Base-by-base conservation (phyloP, 306 rosid genomes). In the Benincasa hispida region DNA sequence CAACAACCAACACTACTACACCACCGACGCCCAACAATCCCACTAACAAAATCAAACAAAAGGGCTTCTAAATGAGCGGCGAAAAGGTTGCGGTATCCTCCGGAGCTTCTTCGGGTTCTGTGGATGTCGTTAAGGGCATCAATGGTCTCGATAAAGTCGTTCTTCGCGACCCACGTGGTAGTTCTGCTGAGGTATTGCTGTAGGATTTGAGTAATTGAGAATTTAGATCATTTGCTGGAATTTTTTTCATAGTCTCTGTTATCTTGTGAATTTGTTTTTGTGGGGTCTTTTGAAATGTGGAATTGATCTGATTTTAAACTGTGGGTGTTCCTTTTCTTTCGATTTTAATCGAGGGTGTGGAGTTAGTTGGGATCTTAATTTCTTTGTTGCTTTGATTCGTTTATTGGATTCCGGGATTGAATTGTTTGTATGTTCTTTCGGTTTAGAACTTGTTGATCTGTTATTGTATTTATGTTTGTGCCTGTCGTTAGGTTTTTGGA, bases 81-180 rank as follows among this genome's bases (percentile, higher is more conserved):
- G 76, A 72, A 8, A 72, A 27, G 76, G 18, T 48, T 72, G 10
- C 59, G 45, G 27, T 45, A 24, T 28, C 76, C 13, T 27, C 76
- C 14, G 75, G 56, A 30, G 60, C 78, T 57, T 75, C 78, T 35
- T 75, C 78, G 5, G 66, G 53, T 37, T 54, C 63, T 34, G 50
- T 53, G 17, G 66, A 55, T 2, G 37, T 75, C 9, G 25, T 22
- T 53, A 77, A 60, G 74, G 75, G 80, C 51, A 51, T 77, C 47
- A 65, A 77, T 77, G 80, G 75, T 72, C 84, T 87, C 50, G 86
- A 89, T n/a, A 89, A 87, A 82, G 57, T 90, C 80, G 42, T 92
- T 25, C 91, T 84, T 50, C 87, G 87, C 73, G 84, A 89, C 27
- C 69, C 87, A 2, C 90, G 93, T 28, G 93, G 93, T n/a, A 75